phyloP scores from a whole-genome alignment of 2,329 filamentous ascomycete genomes.

The Exophiala lecanii-corni region DNA sequence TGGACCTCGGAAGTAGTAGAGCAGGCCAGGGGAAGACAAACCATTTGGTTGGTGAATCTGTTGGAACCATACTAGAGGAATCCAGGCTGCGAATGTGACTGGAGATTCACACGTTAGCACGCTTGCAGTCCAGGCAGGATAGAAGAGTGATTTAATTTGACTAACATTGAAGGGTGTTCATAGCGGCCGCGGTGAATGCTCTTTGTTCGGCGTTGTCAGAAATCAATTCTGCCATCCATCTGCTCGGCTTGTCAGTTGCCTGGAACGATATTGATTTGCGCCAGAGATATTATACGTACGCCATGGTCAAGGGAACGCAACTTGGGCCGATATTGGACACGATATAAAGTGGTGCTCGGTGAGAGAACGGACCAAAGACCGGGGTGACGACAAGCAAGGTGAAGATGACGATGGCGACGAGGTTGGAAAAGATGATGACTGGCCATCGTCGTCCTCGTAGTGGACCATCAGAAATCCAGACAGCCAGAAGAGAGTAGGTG shows the following conservation, averaged over 20 bases:
- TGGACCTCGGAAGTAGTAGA: not conserved
- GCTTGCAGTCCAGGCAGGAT: no score
- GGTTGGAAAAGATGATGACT: conserved; percentile 14
- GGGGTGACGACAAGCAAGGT: conserved; percentile 14
- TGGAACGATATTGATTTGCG: no score
- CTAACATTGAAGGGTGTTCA: conserved; percentile 21
- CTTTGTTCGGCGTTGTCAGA: conserved; percentile 18
- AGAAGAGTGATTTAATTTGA: no score
- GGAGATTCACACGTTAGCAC: not conserved
- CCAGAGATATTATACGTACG: conserved; percentile 10
- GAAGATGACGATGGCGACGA: conserved; percentile 13
- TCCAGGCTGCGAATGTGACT: conserved; percentile 18
- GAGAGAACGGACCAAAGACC: conserved; percentile 15
- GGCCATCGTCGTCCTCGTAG: conserved; percentile 15
- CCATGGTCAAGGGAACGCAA: conserved; percentile 18
- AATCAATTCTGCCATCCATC: conserved; percentile 20
- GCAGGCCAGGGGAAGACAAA: conserved; percentile 6
- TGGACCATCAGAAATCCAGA: conserved; percentile 18
- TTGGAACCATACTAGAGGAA: conserved; percentile 20
- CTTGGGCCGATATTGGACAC: conserved; percentile 11
- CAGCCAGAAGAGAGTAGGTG: conserved; percentile 11
- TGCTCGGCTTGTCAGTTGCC: no score
- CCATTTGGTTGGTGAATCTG: conserved; percentile 19
- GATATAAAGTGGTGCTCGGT: conserved; percentile 17
- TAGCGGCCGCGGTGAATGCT: conserved; percentile 16